Percentiles rank a stretch among this genome's conserved stretches.
Conservation (phyloP, 1,139 yeast species). For the Meyerozyma smithsonii region DNA sequence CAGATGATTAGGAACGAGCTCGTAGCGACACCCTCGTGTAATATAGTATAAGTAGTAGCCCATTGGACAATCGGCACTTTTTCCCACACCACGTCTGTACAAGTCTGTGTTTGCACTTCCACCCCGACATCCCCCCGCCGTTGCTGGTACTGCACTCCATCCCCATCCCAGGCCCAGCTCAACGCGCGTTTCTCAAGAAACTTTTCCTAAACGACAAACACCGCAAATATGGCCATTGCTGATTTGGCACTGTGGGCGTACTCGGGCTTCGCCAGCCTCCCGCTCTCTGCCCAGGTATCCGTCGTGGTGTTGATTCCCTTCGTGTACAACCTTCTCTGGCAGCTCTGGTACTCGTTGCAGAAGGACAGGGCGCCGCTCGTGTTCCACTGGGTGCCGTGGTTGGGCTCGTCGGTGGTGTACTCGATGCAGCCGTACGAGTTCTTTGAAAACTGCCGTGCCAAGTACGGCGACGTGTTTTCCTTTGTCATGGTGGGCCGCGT, state of each 20-base stretch:
- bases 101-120: too few relatives aligned
- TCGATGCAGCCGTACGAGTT: slow-evolving; percentile 94
- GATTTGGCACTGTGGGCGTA: slow-evolving; percentile 19
- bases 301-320: slow-evolving; percentile 44
- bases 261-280: slow-evolving; percentile 21
- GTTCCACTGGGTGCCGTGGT: slow-evolving; percentile 92
- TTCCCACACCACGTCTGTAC: too few relatives aligned
- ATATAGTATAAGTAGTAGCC: neutral
- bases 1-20: neutral
- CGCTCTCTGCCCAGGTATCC: slow-evolving; percentile 29
- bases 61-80: neutral
- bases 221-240: slow-evolving; percentile 24
- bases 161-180: neutral
- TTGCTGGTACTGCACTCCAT: neutral
- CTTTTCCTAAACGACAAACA: neutral
- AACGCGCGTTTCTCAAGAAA: neutral
- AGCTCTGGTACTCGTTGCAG: slow-evolving; percentile 63
- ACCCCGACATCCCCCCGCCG: too few relatives aligned
- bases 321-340: slow-evolving; percentile 64
- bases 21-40: neutral
- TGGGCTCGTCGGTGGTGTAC: slow-evolving; percentile 83
- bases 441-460: slow-evolving; percentile 68
- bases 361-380: slow-evolving; percentile 85
- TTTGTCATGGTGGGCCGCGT: slow-evolving; percentile 83
- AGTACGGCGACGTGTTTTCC: slow-evolving; percentile 90